Evolutionary conservation across 257 asterid species (phyloP), one percentile per base, ranked within the genome.

Genomic region (Capsicum chinense): DNA sequence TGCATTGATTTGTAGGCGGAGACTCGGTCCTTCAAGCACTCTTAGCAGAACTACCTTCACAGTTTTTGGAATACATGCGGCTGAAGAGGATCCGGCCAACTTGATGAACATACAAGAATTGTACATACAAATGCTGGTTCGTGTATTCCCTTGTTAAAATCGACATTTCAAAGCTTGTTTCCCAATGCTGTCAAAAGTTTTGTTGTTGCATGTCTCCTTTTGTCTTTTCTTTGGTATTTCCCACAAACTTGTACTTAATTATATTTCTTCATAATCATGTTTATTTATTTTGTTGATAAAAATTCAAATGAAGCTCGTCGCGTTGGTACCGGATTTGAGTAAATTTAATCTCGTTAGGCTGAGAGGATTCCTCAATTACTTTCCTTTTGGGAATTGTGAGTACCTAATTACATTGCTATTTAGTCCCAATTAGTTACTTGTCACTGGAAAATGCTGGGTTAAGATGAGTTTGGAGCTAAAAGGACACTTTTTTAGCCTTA

Each of bases 1-100:
- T 26, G 56, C 84, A 48, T 86, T 68, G 54, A 80, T 76, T 57
- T 90, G 91, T 95, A 95, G 99, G 88, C 81, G 97, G 97, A 86
- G 97, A 93, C 66, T 92, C 96, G 4, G 92, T 97, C 39, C 95
- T 91, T 87, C 97, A 93, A 69, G 91, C 97, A 5, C 98, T 97
- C 87, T 88, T 97, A 86, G 99, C 95, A 13, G 98, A 97, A 83
- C 80, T 97, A 79, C 98, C 99, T 7, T 86, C 97, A 19, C 99
- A 97, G 87, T 93, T 97, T 89, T 89, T 97, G 91, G 86, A 92
- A 19, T 97, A 95, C 64, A 85, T 92, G 87, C 95, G 33, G 82
- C 50, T 78, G 26, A 78, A 54, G 54, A 78, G 92, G 82, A 86
- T 90, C 91, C 84, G 78, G 58, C 98, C 99, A 63, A 86, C 57